A percentile compares a stretch with the other conserved stretches of the same genome.
Conservation (phyloP, 2,329 filamentous ascomycete species). For the Calonectria pseudoturangicola region DNA sequence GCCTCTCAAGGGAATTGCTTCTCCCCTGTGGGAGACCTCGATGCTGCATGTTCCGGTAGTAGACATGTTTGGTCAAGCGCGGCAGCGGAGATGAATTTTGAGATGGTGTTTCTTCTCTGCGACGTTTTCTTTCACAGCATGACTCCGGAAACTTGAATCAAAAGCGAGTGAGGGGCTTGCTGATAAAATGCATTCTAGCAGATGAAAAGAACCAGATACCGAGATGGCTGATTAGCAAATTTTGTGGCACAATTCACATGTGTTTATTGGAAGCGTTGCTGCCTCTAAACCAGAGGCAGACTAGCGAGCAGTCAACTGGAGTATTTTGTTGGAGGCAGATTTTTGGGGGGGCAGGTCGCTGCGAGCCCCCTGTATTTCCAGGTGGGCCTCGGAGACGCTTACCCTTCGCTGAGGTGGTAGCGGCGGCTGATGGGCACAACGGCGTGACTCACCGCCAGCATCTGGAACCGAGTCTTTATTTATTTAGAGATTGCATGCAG, state of each 20-base stretch:
- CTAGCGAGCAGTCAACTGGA: neutral
- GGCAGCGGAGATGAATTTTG: neutral
- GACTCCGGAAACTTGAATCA: neutral
- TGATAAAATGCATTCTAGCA: neutral
- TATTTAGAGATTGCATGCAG: neutral
- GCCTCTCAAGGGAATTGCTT: neutral
- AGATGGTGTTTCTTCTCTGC: neutral
- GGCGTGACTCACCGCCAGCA: constrained; percentile 17
- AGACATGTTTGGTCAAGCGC: neutral
- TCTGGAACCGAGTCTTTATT: neutral
- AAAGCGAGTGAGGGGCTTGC: too few species aligned
- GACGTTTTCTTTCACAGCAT: neutral
- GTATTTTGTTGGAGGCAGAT: neutral
- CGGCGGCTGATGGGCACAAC: neutral
- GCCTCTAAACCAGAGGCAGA: constrained; percentile 3
- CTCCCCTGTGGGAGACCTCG: constrained; percentile 1
- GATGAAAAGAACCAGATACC: neutral
- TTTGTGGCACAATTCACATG: neutral
- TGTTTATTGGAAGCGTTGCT: neutral
- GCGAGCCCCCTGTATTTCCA: neutral
- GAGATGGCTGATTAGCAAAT: neutral
- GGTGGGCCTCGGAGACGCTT: constrained; percentile 19
- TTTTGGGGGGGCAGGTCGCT: neutral
- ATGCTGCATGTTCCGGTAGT: constrained; percentile 12
- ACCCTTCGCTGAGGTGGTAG: neutral